Evolutionary conservation across 2,329 filamentous ascomycete genomes (phyloP).

Genomic region (Myriosclerotinia duriaeana): DNA sequence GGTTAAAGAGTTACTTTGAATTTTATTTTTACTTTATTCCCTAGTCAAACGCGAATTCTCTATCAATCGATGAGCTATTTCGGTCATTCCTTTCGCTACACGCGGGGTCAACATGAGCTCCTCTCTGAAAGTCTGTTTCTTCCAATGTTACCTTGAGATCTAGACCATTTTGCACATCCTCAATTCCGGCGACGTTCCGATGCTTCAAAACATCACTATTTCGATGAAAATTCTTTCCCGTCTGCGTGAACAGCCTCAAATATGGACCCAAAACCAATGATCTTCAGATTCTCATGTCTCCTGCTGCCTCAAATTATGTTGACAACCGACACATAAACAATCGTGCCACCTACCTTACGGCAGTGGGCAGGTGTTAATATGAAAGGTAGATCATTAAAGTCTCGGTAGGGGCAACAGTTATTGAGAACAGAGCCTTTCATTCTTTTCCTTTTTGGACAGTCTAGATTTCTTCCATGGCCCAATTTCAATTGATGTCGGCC

Average conservation of each 20-base stretch:
- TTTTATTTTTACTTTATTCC: not conserved
- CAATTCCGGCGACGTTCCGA: not conserved
- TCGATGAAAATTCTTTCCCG: too few species aligned
- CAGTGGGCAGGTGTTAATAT: not conserved
- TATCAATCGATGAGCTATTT: too few species aligned
- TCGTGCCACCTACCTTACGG: not conserved
- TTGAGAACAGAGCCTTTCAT: not conserved
- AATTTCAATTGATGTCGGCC: not conserved
- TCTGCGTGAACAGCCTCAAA: not conserved
- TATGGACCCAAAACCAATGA: not conserved
- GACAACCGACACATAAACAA: not conserved
- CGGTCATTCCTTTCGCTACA: conserved; percentile 2
- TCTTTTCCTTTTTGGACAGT: not conserved
- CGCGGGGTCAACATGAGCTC: too few species aligned
- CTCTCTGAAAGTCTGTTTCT: too few species aligned
- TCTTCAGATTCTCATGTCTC: not conserved
- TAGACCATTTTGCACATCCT: not conserved
- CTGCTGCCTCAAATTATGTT: not conserved
- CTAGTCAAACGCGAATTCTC: not conserved
- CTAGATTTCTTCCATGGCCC: not conserved
- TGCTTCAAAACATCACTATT: not conserved
- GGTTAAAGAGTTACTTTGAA: not conserved
- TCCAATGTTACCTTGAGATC: not conserved
- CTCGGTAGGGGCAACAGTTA: not conserved
- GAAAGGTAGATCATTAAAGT: not conserved